A percentile compares a stretch with the other conserved stretches of the same genome.
phyloP scores from a whole-genome alignment of 768 basidiomycete species.

The Panellus pusillus region DNA sequence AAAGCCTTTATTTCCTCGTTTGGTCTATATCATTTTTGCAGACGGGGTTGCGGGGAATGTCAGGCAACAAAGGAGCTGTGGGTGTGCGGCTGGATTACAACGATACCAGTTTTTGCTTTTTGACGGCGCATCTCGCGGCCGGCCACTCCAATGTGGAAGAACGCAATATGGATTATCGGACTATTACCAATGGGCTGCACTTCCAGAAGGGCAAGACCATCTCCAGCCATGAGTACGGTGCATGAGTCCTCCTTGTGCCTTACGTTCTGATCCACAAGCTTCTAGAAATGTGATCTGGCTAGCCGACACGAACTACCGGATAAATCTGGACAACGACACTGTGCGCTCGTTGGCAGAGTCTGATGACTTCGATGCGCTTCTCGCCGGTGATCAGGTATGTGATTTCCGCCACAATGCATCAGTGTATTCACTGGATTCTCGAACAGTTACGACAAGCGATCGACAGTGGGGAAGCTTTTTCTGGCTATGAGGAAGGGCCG shows the following conservation, averaged over 20 bases:
- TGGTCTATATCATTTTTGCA: constrained; percentile 28
- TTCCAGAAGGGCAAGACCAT: constrained; percentile 91
- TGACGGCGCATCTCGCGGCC: constrained; percentile 96
- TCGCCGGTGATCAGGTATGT: constrained; percentile 84
- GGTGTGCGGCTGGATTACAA: constrained; percentile 90
- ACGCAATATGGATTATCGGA: constrained; percentile 88
- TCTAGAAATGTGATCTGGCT: constrained; percentile 89
- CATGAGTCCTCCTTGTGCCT: not conserved
- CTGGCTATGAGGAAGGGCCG: constrained; percentile 85
- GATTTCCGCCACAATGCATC: not conserved
- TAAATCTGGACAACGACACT: constrained; percentile 80
- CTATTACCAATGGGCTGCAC: constrained; percentile 79
- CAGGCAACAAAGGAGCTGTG: constrained; percentile 96
- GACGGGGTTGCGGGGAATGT: constrained; percentile 92
- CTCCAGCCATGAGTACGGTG: constrained; percentile 80
- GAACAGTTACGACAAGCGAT: constrained; percentile 71
- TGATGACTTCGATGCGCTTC: constrained; percentile 70
- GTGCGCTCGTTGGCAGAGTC: constrained; percentile 66
- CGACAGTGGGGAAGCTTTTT: constrained; percentile 71
- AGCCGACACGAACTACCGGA: constrained; percentile 94
- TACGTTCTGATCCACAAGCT: not conserved
- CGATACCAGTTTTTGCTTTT: constrained; percentile 91
- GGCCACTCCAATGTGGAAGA: constrained; percentile 90
- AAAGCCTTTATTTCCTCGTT: not conserved
- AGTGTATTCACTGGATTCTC: constrained; percentile 3